Evolutionary conservation across 345 rosid genomes (phyloP).

Genomic region (Carallia pectinifolia): DNA sequence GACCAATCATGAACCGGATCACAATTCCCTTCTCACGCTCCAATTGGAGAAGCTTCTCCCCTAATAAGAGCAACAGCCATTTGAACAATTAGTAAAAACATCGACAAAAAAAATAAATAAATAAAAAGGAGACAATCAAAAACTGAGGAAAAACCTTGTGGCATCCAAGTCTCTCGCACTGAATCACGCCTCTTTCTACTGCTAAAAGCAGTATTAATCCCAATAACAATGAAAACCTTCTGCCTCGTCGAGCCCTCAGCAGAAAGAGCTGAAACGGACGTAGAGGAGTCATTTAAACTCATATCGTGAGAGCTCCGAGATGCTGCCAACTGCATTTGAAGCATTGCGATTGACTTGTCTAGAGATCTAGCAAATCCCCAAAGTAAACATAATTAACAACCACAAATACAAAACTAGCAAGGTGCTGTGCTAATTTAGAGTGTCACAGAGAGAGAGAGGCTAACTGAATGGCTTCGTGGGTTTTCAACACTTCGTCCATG

Average conservation of each 20-base stretch:
- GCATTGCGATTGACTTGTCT: conserved; percentile 68
- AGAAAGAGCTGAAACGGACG: conserved; percentile 25
- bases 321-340: conserved; percentile 71
- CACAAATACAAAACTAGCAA: neutral
- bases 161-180: conserved; percentile 98
- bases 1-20: conserved; percentile 97
- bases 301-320: conserved; percentile 51
- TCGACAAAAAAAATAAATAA: neutral
- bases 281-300: conserved; percentile 36
- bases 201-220: conserved; percentile 93
- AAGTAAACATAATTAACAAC: conserved; percentile 6
- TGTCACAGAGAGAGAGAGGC: conserved; percentile 24
- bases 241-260: conserved; percentile 33
- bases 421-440: neutral
- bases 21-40: conserved; percentile 90
- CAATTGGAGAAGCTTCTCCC: conserved; percentile 71
- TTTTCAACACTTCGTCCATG: conserved; percentile 60
- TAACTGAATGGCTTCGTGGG: conserved; percentile 84
- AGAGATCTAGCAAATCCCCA: conserved; percentile 58
- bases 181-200: conserved; percentile 98
- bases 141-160: conserved; percentile 56
- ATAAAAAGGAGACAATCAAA: neutral
- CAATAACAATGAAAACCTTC: conserved; percentile 88
- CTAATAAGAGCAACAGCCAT: conserved; percentile 29
- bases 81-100: neutral